A percentile compares a stretch with the other conserved stretches of the same genome.
These are phyloP conservation scores for Pterocarpus macrocarpus DNA, from an alignment of 306 rosid genomes.

Conservation along the genomic window DNA sequence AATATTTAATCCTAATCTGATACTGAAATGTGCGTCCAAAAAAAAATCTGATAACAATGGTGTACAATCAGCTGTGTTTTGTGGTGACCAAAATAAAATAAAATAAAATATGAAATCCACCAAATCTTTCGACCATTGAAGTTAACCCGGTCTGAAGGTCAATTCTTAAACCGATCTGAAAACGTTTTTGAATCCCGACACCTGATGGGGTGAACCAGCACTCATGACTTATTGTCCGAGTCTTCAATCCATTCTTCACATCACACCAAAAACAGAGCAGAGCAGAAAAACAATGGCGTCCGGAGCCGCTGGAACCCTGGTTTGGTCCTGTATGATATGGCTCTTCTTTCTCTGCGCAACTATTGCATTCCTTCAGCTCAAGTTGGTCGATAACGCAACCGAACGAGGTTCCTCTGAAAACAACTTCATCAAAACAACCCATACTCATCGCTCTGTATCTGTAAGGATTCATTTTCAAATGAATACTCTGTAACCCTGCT, in stretches of 20 bases:
- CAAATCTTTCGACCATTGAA: too few relatives aligned
- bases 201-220: neutral
- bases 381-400: constrained; percentile 44
- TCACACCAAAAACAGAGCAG: neutral
- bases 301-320: constrained; percentile 40
- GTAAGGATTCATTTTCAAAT: constrained; percentile 35
- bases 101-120: too few relatives aligned
- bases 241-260: neutral
- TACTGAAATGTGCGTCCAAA: too few relatives aligned
- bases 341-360: constrained; percentile 56
- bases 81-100: too few relatives aligned
- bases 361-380: constrained; percentile 58
- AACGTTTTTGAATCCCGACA: too few relatives aligned
- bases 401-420: constrained; percentile 1
- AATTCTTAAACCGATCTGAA: too few relatives aligned
- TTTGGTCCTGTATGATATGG: constrained; percentile 40
- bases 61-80: too few relatives aligned
- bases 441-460: neutral
- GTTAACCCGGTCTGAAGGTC: too few relatives aligned
- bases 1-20: too few relatives aligned
- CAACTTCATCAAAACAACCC: constrained; percentile 16
- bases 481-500: neutral
- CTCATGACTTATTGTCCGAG: neutral
- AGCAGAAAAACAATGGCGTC: constrained; percentile 20
- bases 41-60: too few relatives aligned